Base-by-base conservation (phyloP, 495 filamentous ascomycete species). In the Staphylotrichum tortipilum region DNA sequence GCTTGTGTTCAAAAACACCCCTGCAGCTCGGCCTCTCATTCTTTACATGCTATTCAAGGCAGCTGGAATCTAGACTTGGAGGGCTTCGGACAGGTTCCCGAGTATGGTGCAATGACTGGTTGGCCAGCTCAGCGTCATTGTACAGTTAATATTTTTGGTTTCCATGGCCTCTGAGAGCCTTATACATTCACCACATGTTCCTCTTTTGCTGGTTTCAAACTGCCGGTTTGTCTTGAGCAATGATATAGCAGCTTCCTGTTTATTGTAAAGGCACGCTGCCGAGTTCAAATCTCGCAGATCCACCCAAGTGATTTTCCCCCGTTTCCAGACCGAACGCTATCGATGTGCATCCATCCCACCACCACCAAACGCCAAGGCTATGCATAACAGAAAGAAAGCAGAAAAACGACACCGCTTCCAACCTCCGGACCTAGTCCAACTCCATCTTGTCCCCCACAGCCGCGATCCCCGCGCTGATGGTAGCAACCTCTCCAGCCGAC, bases 381-480 rank as follows among this genome's bases (percentile, higher is more conserved):
- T 64, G 61, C 45, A 35, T 19, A 42, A 41, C n/a, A 29, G 50
- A 24, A 40, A 7, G 14, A 21, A 17, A 19, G 21, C 9, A 28
- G 22, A 38, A 33, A 35, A 46, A 10, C 24, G 22, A 18, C 17
- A 40, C 10, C 6, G 0, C 18, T 12, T 7, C 10, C 24, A 41
- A 18, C 10, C 28, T 38, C 6, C 22, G 17, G 18, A 10, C 4
- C 56, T 67, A 72, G 49, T 76, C 74, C 14, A 68, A 44, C 28
- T 75, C 65, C 70, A 72, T 73, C 55, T 48, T 68, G 40, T 61
- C 66, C 1, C 61, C 61, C n/a, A 60, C 62, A n/a, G 65, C 68
- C 7, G 62, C 64, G 19, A 64, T 65, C 1, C 54, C 65, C 0
- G 62, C 68, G 12, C 59, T 58, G 1, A 64, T 63, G 9, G 59